Conservation (phyloP, 2,329 filamentous ascomycete genomes). For the Alternaria sp. region DNA sequence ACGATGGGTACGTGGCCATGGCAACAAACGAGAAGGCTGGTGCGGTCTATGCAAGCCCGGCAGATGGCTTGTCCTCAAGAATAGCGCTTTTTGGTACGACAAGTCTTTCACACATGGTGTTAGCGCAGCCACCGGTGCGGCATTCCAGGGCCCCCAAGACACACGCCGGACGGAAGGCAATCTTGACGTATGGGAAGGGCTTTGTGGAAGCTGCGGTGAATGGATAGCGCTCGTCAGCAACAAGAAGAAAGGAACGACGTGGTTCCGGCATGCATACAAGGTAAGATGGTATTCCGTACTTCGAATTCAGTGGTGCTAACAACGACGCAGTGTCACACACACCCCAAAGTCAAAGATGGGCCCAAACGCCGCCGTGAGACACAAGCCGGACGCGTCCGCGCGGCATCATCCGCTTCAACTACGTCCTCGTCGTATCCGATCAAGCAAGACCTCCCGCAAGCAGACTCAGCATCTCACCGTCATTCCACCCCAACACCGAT, state of each 20-base stretch:
- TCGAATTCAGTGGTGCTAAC: slow-evolving; percentile 36
- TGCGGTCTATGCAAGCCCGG: slow-evolving; percentile 88
- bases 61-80: slow-evolving; percentile 87
- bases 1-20: slow-evolving; percentile 83
- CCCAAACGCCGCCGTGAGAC: slow-evolving; percentile 55
- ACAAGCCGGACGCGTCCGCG: slow-evolving; percentile 47
- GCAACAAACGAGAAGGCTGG: slow-evolving; percentile 89
- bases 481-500: slow-evolving; percentile 45
- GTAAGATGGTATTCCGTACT: slow-evolving; percentile 52
- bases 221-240: slow-evolving; percentile 85
- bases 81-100: slow-evolving; percentile 93
- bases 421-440: slow-evolving; percentile 47
- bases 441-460: slow-evolving; percentile 38
- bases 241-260: slow-evolving; percentile 92
- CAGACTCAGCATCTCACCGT: slow-evolving; percentile 33
- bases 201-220: slow-evolving; percentile 80
- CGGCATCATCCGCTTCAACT: slow-evolving; percentile 47
- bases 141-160: slow-evolving; percentile 80
- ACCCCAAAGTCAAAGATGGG: slow-evolving; percentile 55
- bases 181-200: slow-evolving; percentile 81
- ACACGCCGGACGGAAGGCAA: slow-evolving; percentile 81
- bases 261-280: slow-evolving; percentile 91
- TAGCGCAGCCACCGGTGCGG: slow-evolving; percentile 79
- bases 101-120: slow-evolving; percentile 91
- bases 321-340: slow-evolving; percentile 51